A percentile compares a stretch with the other conserved stretches of the same genome.
Conservation (phyloP, 108 stramenopile species). For the Cyclotella kingstonii region DNA sequence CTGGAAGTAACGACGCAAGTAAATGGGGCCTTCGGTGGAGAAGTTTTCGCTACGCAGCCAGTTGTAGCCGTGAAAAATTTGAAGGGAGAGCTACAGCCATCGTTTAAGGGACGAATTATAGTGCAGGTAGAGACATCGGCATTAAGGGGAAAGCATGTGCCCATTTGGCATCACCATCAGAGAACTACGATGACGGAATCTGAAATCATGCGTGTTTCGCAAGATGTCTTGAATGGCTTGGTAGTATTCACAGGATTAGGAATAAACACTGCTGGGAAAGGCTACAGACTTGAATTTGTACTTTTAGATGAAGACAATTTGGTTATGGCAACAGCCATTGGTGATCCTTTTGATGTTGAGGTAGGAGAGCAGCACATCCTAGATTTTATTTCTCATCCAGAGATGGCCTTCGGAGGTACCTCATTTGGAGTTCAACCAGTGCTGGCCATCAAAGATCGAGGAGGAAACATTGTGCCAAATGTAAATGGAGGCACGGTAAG, state of each 20-base stretch:
- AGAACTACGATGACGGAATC: neutral
- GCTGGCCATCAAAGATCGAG: conserved; percentile 43
- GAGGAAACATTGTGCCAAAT: conserved; percentile 38
- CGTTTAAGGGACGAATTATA: conserved; percentile 28
- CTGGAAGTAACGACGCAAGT: conserved; percentile 22
- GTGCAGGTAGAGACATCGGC: conserved; percentile 17
- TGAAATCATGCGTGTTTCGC: conserved; percentile 1
- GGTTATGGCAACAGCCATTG: conserved; percentile 20
- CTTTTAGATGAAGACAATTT: conserved; percentile 43
- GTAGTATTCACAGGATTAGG: conserved; percentile 10
- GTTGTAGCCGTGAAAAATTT: conserved; percentile 23
- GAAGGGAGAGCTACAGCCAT: conserved; percentile 25
- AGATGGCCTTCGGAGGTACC: conserved; percentile 39
- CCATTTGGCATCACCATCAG: too few relatives aligned
- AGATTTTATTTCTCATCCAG: conserved; percentile 27
- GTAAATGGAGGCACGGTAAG: conserved; percentile 37
- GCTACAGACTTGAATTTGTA: conserved; percentile 31
- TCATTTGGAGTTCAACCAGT: conserved; percentile 40
- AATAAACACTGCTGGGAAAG: conserved; percentile 27
- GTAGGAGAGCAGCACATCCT: conserved; percentile 36
- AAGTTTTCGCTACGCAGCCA: conserved; percentile 25
- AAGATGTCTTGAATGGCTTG: conserved; percentile 1
- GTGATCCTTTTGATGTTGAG: conserved; percentile 22
- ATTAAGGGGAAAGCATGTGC: conserved; percentile 12
- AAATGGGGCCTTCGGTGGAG: conserved; percentile 24